Evolutionary conservation across 495 filamentous ascomycete species (phyloP), one percentile per base, ranked within the genome.

Genomic region (Astrothelium subdiscretum): DNA sequence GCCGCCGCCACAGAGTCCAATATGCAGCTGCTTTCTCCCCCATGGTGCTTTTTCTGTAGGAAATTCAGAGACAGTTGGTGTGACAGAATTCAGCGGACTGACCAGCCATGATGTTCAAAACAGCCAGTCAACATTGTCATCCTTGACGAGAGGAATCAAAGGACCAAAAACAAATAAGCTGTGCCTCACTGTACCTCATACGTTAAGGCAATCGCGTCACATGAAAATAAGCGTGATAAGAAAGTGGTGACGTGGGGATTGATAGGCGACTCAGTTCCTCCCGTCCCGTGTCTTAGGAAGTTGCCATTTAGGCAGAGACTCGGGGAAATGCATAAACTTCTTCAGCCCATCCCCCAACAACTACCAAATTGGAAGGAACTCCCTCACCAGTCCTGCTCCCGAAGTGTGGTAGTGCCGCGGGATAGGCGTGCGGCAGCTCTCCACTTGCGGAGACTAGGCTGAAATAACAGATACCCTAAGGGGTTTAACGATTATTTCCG

Each of bases 1-100:
- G 32, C 70, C 70, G 18, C 69, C 69, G 32, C 70, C 69, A 18
- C 69, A 58, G n/a, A 72, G 68, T 31, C 62, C 67, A 29, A 69
- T 51, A 26, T 61, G n/a, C 2, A 67, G 18, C 1, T 66, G 52
- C 5, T 62, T 48, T 22, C 18, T 32, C 15, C 8, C 8, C 20
- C 24, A 2, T 26, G 48, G 15, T 20, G 24, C 24, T 10, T 54
- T 29, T 29, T 15, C 48, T 54, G 6, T 15, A 26, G 29, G 11
- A n/a, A 10, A 10, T 20, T 54, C 48, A 54, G 48, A 8, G 24
- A 27, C 15, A 8, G 24, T 3, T 54, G 48, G 29, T 27, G 29
- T 27, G 48, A 54, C 29, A 20, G 48, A 20, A 10, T 26, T 29
- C 24, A 54, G 6, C 5, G 48, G 42, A 54, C 48, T 15, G 8